A percentile compares a stretch with the other conserved stretches of the same genome.
These are phyloP conservation scores for Globisporangium irregulare DNA, from an alignment of 352 stramenopile species.

Conservation along the genomic window DNA sequence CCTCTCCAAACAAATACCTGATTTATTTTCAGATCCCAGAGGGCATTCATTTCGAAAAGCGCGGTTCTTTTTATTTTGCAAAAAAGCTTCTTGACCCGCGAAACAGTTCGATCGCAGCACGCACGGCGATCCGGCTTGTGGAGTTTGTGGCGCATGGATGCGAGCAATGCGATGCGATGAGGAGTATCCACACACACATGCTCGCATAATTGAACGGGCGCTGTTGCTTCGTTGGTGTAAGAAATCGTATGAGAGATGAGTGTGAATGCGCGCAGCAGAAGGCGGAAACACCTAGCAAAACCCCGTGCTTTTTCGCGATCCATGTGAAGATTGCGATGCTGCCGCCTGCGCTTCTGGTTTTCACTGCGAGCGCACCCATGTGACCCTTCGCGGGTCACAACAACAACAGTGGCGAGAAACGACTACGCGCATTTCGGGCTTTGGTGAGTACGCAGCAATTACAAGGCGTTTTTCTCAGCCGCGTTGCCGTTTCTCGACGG, in stretches of 20 bases:
- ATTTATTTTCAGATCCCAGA: not conserved
- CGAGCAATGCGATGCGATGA: not conserved
- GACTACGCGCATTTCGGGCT: not conserved
- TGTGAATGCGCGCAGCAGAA: not conserved
- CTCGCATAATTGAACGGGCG: not conserved
- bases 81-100: not conserved
- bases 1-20: not conserved
- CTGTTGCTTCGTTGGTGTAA: not conserved
- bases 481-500: not conserved
- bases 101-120: not conserved
- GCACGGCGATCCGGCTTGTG: not conserved
- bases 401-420: not conserved
- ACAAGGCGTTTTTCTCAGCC: not conserved
- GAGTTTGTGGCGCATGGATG: too few species aligned
- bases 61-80: not conserved
- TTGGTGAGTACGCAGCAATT: too few species aligned
- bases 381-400: constrained; percentile 7
- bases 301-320: not conserved
- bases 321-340: not conserved
- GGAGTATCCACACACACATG: not conserved
- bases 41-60: not conserved
- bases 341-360: not conserved
- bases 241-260: not conserved
- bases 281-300: not conserved
- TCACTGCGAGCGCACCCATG: not conserved